Conservation (phyloP, 2,329 filamentous ascomycete genomes). For the Gnomoniopsis smithogilvyi region DNA sequence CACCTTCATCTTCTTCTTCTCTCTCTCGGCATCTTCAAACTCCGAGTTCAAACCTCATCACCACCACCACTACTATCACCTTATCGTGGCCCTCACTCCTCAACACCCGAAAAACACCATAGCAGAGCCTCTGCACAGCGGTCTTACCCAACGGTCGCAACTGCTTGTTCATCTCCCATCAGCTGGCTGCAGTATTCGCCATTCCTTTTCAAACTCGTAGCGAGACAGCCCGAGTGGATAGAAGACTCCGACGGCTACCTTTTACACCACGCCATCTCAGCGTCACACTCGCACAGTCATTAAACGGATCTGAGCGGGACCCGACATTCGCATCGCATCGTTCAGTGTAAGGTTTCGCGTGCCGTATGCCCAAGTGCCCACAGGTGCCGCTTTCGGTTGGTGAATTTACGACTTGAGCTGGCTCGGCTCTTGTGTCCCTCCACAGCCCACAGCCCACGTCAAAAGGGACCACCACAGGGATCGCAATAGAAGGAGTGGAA, state of each 20-base stretch:
- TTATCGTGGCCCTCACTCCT: no score
- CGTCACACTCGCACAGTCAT: constrained; percentile 5
- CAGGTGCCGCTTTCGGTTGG: not conserved
- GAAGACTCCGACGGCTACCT: no score
- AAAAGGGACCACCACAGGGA: not conserved
- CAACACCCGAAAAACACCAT: no score
- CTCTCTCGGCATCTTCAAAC: no score
- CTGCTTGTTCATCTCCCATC: not conserved
- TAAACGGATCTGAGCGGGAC: not conserved
- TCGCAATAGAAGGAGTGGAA: constrained; percentile 5
- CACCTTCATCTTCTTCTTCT: no score
- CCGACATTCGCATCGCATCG: not conserved
- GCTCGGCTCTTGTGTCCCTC: not conserved
- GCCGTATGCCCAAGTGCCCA: not conserved
- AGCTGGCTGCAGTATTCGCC: not conserved
- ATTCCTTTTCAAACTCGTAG: not conserved
- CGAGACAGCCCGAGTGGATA: not conserved
- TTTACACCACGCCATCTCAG: no score
- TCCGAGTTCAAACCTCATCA: no score
- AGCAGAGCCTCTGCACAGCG: no score
- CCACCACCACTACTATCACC: no score
- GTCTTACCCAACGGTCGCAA: no score
- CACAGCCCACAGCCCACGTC: no score
- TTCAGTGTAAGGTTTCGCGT: constrained; percentile 7
- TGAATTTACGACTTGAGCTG: not conserved